phyloP scores from a whole-genome alignment of 140 eudicot species.

The Ambrosia hybrid region DNA sequence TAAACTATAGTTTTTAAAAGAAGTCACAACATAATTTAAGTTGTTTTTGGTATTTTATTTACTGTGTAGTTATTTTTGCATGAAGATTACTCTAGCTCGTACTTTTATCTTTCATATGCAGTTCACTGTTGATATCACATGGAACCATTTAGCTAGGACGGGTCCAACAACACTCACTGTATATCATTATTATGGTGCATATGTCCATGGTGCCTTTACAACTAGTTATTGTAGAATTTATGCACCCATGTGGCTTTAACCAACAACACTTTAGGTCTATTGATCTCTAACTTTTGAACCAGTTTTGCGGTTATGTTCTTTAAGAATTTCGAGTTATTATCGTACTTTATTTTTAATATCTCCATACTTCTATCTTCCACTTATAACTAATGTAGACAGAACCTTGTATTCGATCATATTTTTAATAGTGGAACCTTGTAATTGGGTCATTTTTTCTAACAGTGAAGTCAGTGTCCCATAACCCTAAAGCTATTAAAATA shows the following conservation, averaged over 20 bases:
- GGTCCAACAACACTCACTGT: slow-evolving; percentile 22
- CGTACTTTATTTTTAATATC: too few species aligned
- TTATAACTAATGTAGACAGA: neutral
- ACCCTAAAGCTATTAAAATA: neutral
- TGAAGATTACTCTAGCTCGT: neutral
- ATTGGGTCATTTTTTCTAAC: neutral
- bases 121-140: slow-evolving; percentile 28
- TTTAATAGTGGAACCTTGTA: neutral
- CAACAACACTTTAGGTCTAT: neutral
- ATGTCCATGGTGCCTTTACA: slow-evolving; percentile 17
- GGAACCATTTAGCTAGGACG: slow-evolving; percentile 27
- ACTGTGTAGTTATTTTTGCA: slow-evolving; percentile 21
- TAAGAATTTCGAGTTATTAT: neutral
- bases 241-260: slow-evolving; percentile 25
- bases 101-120: slow-evolving; percentile 12
- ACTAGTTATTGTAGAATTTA: slow-evolving; percentile 20
- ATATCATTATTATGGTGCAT: slow-evolving; percentile 29
- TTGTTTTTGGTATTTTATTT: neutral
- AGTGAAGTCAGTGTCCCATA: too few species aligned
- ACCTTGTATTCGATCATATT: neutral
- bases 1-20: too few species aligned
- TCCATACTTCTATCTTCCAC: neutral
- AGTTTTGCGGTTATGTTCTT: neutral
- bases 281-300: neutral
- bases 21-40: neutral